Conservation (phyloP, 2,329 filamentous ascomycete species). For the Fonsecaea multimorphosa region DNA sequence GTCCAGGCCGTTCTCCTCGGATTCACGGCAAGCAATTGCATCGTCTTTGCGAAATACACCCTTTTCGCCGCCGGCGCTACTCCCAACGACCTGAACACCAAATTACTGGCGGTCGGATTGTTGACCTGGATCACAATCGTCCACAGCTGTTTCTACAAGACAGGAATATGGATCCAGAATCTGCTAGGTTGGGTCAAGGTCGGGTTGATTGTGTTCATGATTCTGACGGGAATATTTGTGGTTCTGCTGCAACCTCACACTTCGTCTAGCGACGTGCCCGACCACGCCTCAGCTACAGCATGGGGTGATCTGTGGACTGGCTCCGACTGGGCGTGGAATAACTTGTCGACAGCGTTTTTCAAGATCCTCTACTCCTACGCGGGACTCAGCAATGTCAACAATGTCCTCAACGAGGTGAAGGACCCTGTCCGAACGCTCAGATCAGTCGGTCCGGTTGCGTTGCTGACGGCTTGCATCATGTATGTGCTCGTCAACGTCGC, state of each 20-base stretch:
- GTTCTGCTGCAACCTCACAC: conserved; percentile 48
- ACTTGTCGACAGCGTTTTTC: conserved; percentile 68
- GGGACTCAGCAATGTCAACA: conserved; percentile 70
- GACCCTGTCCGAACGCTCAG: conserved; percentile 70
- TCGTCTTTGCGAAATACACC: conserved; percentile 71
- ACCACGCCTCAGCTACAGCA: conserved; percentile 31
- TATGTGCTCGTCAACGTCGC: conserved; percentile 72
- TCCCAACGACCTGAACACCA: conserved; percentile 59
- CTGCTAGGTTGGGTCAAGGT: conserved; percentile 39
- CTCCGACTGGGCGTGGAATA: conserved; percentile 72
- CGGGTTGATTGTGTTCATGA: conserved; percentile 54
- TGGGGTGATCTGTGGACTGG: conserved; percentile 67
- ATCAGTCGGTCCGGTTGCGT: conserved; percentile 64
- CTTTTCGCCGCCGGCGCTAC: conserved; percentile 64
- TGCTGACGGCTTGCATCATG: conserved; percentile 66
- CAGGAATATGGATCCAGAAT: conserved; percentile 39
- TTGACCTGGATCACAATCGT: conserved; percentile 64
- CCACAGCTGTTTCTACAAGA: conserved; percentile 62
- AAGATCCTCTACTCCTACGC: conserved; percentile 73
- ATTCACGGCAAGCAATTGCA: conserved; percentile 73
- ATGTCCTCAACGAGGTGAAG: conserved; percentile 74
- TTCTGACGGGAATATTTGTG: conserved; percentile 65
- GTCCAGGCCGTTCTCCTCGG: conserved; percentile 66
- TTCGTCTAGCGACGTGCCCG: conserved; percentile 13
- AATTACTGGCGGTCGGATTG: conserved; percentile 63